Percentiles rank a stretch among this genome's conserved stretches.
These are phyloP conservation scores for Trypanosoma rangeli DNA, from an alignment of 208 protist species.

Conservation along the genomic window DNA sequence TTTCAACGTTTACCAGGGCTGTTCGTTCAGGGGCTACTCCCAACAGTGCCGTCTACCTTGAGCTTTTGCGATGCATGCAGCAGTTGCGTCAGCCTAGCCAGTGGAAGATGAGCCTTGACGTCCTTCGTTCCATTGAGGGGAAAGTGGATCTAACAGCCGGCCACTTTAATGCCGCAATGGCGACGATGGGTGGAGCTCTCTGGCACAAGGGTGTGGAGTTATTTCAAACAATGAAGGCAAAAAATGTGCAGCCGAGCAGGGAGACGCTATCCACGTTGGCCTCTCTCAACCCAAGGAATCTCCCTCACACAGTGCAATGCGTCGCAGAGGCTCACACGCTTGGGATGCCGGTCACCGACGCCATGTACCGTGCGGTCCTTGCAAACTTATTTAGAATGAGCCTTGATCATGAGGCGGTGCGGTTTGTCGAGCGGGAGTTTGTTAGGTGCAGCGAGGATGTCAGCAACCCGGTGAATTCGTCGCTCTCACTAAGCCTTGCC, in stretches of 20 bases:
- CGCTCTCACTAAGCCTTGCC: slow-evolving; percentile 60
- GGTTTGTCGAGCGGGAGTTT: slow-evolving; percentile 72
- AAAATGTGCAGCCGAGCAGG: slow-evolving; percentile 71
- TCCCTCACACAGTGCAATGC: slow-evolving; percentile 67
- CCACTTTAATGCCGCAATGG: slow-evolving; percentile 81
- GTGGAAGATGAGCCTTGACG: slow-evolving; percentile 58
- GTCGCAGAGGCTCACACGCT: slow-evolving; percentile 71
- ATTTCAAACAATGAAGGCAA: slow-evolving; percentile 73
- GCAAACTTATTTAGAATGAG: slow-evolving; percentile 57
- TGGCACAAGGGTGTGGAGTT: slow-evolving; percentile 65
- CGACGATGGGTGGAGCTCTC: slow-evolving; percentile 48
- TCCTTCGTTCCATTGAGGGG: slow-evolving; percentile 54
- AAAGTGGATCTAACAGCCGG: slow-evolving; percentile 75
- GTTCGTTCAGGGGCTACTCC: slow-evolving; percentile 48
- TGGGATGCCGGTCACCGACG: slow-evolving; percentile 77
- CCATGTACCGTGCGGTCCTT: slow-evolving; percentile 77
- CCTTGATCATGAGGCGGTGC: slow-evolving; percentile 77
- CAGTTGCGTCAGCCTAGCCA: slow-evolving; percentile 36
- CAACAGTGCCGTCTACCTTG: slow-evolving; percentile 80
- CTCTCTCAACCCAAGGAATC: slow-evolving; percentile 46
- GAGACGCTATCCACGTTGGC: slow-evolving; percentile 79
- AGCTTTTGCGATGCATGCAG: slow-evolving; percentile 70
- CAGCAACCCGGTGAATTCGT: slow-evolving; percentile 53
- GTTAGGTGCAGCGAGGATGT: slow-evolving; percentile 39
- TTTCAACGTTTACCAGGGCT: slow-evolving; percentile 59